Conservation (phyloP, 1,139 yeast species). For the Debaryomycetaceae sp. region DNA sequence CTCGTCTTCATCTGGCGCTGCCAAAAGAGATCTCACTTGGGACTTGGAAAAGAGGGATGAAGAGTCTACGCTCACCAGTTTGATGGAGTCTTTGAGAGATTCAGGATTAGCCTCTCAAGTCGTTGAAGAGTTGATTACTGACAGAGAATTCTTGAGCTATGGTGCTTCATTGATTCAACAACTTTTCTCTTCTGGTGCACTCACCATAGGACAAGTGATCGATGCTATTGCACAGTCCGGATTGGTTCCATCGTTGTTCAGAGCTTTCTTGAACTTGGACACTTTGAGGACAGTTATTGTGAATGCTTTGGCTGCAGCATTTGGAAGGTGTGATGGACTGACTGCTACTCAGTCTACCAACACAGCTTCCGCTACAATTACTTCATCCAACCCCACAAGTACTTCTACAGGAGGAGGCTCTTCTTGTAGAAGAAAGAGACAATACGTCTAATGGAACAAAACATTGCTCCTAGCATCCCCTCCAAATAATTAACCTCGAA, state of each 20-base stretch:
- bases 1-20: slow-evolving; percentile 1
- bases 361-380: slow-evolving; percentile 15
- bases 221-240: slow-evolving; percentile 35
- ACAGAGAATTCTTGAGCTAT: slow-evolving; percentile 35
- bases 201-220: slow-evolving; percentile 26
- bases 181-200: slow-evolving; percentile 29
- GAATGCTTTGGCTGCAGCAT: slow-evolving; percentile 47
- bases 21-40: slow-evolving; percentile 17
- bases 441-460: slow-evolving; percentile 11
- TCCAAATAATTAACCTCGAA: no score
- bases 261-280: slow-evolving; percentile 37
- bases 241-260: slow-evolving; percentile 34
- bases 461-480: no score
- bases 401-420: neutral
- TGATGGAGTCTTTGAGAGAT: slow-evolving; percentile 44
- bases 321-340: slow-evolving; percentile 36
- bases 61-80: slow-evolving; percentile 25
- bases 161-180: slow-evolving; percentile 39
- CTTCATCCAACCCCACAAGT: slow-evolving; percentile 14
- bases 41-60: slow-evolving; percentile 5
- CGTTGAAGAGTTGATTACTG: slow-evolving; percentile 38
- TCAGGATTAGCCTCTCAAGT: slow-evolving; percentile 45
- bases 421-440: slow-evolving; percentile 21
- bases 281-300: slow-evolving; percentile 41
- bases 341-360: slow-evolving; percentile 21